Conservation (phyloP, 202 grass and related monocot genomes). For the Brachypodium distachyon region DNA sequence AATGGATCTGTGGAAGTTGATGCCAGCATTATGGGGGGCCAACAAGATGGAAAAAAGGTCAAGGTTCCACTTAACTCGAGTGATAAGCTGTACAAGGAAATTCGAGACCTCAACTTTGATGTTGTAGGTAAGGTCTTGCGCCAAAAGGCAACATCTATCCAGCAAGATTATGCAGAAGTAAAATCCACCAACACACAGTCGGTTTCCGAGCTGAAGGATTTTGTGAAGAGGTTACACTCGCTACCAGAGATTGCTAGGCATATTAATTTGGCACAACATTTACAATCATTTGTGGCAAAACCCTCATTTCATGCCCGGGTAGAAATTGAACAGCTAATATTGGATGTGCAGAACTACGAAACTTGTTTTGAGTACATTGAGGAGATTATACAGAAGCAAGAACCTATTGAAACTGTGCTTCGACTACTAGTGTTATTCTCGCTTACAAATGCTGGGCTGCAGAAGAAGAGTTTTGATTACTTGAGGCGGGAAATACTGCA, state of each 20-base stretch:
- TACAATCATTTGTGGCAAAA: constrained; percentile 84
- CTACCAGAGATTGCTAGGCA: constrained; percentile 91
- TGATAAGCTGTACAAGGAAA: constrained; percentile 93
- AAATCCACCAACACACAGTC: constrained; percentile 74
- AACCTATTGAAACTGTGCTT: constrained; percentile 64
- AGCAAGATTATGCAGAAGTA: constrained; percentile 83
- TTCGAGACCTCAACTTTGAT: constrained; percentile 84
- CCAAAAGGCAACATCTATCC: constrained; percentile 86
- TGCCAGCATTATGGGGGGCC: constrained; percentile 53
- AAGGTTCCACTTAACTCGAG: constrained; percentile 95
- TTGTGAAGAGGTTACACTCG: constrained; percentile 85
- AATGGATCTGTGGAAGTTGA: constrained; percentile 87
- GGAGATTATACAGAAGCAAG: constrained; percentile 96
- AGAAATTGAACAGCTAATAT: constrained; percentile 79
- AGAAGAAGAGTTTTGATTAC: constrained; percentile 82
- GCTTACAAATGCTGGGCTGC: constrained; percentile 79
- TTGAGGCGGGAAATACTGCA: constrained; percentile 92
- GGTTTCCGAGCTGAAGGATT: constrained; percentile 92
- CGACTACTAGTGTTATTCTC: constrained; percentile 85
- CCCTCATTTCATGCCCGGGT: constrained; percentile 79
- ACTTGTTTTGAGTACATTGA: constrained; percentile 89
- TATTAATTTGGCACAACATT: constrained; percentile 82
- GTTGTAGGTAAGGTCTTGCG: constrained; percentile 80
- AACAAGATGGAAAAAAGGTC: constrained; percentile 73
- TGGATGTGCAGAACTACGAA: constrained; percentile 79